phyloP scores from a whole-genome alignment of 805 yeast species.

The Lipomyces sp. region DNA sequence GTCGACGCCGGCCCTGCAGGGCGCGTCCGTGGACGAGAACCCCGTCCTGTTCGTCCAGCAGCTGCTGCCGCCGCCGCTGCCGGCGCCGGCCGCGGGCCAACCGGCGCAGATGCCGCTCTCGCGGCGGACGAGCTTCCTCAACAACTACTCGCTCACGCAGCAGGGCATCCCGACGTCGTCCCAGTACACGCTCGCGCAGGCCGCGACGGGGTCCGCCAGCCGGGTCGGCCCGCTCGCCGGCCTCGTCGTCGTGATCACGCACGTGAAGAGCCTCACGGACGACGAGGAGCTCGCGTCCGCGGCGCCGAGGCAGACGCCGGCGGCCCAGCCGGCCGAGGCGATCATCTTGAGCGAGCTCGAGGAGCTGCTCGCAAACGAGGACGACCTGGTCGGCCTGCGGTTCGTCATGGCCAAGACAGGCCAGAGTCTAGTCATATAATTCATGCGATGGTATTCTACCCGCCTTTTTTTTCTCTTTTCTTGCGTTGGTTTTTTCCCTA shows the following conservation, averaged over 20 bases:
- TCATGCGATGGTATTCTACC: too few species aligned
- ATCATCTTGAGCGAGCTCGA: slow-evolving; percentile 20
- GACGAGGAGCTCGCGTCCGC: slow-evolving; percentile 6
- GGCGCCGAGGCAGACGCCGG: background rate
- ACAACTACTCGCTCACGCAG: too few species aligned
- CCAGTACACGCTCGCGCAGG: too few species aligned
- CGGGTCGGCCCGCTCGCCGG: slow-evolving; percentile 21
- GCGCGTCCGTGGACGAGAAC: background rate
- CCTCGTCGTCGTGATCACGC: slow-evolving; percentile 27
- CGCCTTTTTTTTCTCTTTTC: too few species aligned
- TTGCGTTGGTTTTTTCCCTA: too few species aligned
- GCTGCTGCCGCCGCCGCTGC: background rate
- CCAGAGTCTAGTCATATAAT: slow-evolving; percentile 19
- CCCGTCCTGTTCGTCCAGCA: background rate
- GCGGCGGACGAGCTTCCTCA: too few species aligned
- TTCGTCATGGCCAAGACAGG: slow-evolving; percentile 24
- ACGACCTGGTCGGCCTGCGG: slow-evolving; percentile 24
- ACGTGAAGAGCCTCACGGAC: slow-evolving; percentile 19
- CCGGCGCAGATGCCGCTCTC: background rate
- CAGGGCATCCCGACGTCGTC: too few species aligned
- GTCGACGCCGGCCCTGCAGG: slow-evolving; percentile 1
- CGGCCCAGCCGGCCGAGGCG: slow-evolving; percentile 1
- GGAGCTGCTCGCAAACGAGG: slow-evolving; percentile 18
- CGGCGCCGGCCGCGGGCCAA: background rate
- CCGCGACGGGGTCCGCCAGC: background rate